These are phyloP conservation scores for Ganoderma multipileum DNA, from an alignment of 1,284 basidiomycete genomes.

Conservation along the genomic window DNA sequence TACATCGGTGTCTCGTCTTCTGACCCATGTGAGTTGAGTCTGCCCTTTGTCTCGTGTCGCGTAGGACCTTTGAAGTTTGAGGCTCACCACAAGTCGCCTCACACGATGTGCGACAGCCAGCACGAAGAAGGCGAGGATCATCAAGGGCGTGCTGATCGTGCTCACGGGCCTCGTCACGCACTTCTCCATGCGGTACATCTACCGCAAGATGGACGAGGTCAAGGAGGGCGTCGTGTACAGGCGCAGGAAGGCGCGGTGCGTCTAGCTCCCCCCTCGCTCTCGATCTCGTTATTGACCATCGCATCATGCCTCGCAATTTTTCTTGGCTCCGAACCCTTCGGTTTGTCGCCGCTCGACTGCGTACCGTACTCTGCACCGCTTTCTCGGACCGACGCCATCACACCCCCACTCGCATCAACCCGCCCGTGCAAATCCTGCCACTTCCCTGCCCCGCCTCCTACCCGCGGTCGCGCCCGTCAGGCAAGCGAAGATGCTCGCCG, in stretches of 20 bases:
- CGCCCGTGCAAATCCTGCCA: neutral
- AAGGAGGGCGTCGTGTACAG: slow-evolving; percentile 78
- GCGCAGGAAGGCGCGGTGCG: slow-evolving; percentile 47
- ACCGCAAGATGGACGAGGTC: slow-evolving; percentile 73
- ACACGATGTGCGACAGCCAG: neutral
- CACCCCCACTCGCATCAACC: too few relatives aligned
- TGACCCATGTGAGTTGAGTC: neutral
- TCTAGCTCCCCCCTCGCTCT: neutral
- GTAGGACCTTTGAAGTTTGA: neutral
- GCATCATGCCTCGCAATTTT: too few relatives aligned
- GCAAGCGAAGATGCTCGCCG: slow-evolving; percentile 10
- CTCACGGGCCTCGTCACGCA: slow-evolving; percentile 76
- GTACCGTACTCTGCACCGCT: neutral
- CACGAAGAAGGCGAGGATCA: slow-evolving; percentile 40
- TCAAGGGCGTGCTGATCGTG: slow-evolving; percentile 67
- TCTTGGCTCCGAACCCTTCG: too few relatives aligned
- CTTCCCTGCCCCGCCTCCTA: neutral
- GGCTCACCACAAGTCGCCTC: neutral
- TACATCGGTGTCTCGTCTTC: slow-evolving; percentile 70
- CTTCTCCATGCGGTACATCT: slow-evolving; percentile 84
- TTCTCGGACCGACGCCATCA: too few relatives aligned
- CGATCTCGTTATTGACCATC: neutral
- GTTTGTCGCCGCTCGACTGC: too few relatives aligned
- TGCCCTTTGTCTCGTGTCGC: neutral
- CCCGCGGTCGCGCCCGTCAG: neutral